phyloP scores from a whole-genome alignment of 306 rosid species.

The Datisca glomerata region DNA sequence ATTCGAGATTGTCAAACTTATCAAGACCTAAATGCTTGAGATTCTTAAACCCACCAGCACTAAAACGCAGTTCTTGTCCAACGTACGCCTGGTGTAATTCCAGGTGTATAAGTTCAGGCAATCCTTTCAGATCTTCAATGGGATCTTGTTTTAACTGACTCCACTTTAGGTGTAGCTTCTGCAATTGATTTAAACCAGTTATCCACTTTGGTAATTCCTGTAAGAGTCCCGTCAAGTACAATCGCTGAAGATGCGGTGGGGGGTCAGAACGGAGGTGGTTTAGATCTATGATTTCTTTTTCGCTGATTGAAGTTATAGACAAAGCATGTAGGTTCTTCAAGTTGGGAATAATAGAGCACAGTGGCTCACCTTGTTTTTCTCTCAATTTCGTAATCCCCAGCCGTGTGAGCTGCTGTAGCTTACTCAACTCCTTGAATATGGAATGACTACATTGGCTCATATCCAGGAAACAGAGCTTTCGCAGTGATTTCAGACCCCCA shows the following conservation, averaged over 20 bases:
- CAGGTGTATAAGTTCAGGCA: slow-evolving; percentile 19
- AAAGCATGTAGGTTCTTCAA: slow-evolving; percentile 15
- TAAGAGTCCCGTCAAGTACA: slow-evolving; percentile 19
- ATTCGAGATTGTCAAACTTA: slow-evolving; percentile 11
- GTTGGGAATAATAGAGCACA: slow-evolving; percentile 17
- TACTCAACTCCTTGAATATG: slow-evolving; percentile 19
- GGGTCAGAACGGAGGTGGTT: too few relatives aligned
- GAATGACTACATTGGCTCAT: slow-evolving; percentile 8
- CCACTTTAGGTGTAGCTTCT: slow-evolving; percentile 15
- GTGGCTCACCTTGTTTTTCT: slow-evolving; percentile 10
- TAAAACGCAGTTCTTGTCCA: slow-evolving; percentile 13
- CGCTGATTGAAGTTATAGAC: slow-evolving; percentile 8
- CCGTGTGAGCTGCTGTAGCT: slow-evolving; percentile 20
- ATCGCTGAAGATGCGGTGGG: slow-evolving; percentile 16
- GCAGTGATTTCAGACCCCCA: slow-evolving; percentile 17
- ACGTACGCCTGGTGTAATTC: slow-evolving; percentile 18
- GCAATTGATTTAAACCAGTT: slow-evolving; percentile 12
- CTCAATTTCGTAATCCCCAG: slow-evolving; percentile 18
- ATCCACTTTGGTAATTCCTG: slow-evolving; percentile 25
- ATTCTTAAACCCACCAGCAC: slow-evolving; percentile 14
- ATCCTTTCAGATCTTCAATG: slow-evolving; percentile 9
- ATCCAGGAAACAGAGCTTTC: slow-evolving; percentile 24
- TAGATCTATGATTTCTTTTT: slow-evolving; percentile 12
- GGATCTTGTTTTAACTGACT: slow-evolving; percentile 25
- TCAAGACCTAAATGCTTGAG: slow-evolving; percentile 12